phyloP scores from a whole-genome alignment of 2,329 filamentous ascomycete genomes.

The Ampelomyces quisqualis region DNA sequence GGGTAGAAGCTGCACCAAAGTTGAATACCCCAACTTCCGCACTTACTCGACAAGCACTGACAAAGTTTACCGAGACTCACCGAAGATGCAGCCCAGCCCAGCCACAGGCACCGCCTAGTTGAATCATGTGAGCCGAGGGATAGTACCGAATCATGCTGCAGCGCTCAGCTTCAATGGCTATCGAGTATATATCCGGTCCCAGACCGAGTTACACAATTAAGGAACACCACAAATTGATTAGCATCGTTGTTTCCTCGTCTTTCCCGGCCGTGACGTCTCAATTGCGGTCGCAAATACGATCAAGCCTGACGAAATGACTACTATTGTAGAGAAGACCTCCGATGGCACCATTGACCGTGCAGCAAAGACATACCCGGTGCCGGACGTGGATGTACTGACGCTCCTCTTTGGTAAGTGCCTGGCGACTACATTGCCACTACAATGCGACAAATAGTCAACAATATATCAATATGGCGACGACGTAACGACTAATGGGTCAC shows the following conservation, averaged over 20 bases:
- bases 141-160: neutral
- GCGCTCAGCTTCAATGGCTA: neutral
- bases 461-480: too few species aligned
- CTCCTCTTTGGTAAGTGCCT: constrained; percentile 44
- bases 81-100: constrained; percentile 6
- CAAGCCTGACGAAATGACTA: constrained; percentile 26
- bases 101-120: too few species aligned
- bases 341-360: constrained; percentile 36
- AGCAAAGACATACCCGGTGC: constrained; percentile 36
- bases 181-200: neutral
- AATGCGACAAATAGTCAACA: too few species aligned
- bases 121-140: constrained; percentile 14
- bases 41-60: constrained; percentile 27
- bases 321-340: constrained; percentile 35
- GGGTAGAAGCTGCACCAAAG: too few species aligned
- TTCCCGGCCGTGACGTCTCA: too few species aligned
- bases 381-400: constrained; percentile 45
- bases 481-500: constrained; percentile 4
- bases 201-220: too few species aligned
- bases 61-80: constrained; percentile 22
- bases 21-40: constrained; percentile 16
- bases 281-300: neutral
- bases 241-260: too few species aligned
- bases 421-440: neutral
- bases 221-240: too few species aligned